Conservation (phyloP, 179 eudicot species). For the Beta corolliflora region DNA sequence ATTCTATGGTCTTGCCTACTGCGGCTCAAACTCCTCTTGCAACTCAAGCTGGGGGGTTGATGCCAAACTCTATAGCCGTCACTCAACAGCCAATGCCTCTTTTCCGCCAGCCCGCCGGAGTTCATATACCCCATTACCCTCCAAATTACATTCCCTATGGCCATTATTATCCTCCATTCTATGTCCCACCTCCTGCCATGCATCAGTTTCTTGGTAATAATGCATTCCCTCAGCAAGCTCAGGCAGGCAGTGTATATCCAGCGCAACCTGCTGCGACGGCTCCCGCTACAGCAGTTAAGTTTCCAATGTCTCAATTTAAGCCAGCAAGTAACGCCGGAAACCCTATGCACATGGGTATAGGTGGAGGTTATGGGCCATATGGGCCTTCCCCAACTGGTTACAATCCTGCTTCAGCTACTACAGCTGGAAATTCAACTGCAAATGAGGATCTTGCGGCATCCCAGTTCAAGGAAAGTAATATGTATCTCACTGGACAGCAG, state of each 20-base stretch:
- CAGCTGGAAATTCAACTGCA: constrained; percentile 57
- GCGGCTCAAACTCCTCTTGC: constrained; percentile 53
- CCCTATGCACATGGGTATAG: constrained; percentile 53
- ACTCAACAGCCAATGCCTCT: constrained; percentile 66
- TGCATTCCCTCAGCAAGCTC: constrained; percentile 77
- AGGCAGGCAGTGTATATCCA: constrained; percentile 61
- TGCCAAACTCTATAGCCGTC: constrained; percentile 57
- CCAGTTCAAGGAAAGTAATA: constrained; percentile 74
- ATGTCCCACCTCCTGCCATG: constrained; percentile 63
- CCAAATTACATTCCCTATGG: constrained; percentile 71
- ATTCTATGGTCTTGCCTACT: constrained; percentile 44
- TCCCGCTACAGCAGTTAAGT: constrained; percentile 43
- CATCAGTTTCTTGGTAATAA: constrained; percentile 72
- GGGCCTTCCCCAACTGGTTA: constrained; percentile 55
- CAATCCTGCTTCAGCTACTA: constrained; percentile 44
- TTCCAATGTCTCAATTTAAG: constrained; percentile 72
- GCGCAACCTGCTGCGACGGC: constrained; percentile 54
- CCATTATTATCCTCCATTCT: constrained; percentile 66
- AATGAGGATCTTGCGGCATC: constrained; percentile 64
- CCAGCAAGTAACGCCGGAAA: constrained; percentile 58
- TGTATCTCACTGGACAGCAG: constrained; percentile 74
- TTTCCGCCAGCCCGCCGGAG: constrained; percentile 72
- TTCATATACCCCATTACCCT: constrained; percentile 71
- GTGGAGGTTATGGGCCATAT: constrained; percentile 65
- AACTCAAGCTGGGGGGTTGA: constrained; percentile 64